These are phyloP conservation scores for Backusella morwellensis DNA, from an alignment of 192 early-diverging fungal genomes.

Conservation along the genomic window DNA sequence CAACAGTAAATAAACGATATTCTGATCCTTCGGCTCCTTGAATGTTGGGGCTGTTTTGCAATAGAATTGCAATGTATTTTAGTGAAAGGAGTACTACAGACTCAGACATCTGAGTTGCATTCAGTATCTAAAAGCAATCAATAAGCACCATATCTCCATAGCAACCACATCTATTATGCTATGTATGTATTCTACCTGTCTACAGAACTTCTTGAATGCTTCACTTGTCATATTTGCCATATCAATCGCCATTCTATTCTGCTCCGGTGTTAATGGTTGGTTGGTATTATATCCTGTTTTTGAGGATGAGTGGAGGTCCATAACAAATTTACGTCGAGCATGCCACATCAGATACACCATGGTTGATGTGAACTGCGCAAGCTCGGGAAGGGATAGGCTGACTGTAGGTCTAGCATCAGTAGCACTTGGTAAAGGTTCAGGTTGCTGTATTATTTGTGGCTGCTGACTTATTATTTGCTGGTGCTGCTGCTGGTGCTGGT, in stretches of 20 bases:
- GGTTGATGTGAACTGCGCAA: constrained; percentile 55
- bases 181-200: constrained; percentile 25
- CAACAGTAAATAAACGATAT: constrained; percentile 54
- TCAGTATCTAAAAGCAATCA: constrained; percentile 35
- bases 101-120: constrained; percentile 51
- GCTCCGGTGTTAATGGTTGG: neutral
- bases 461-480: neutral
- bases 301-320: constrained; percentile 25
- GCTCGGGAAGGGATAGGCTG: constrained; percentile 20
- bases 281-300: neutral
- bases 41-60: constrained; percentile 36
- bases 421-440: constrained; percentile 18
- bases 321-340: constrained; percentile 38
- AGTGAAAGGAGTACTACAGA: constrained; percentile 50
- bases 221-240: constrained; percentile 24
- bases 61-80: constrained; percentile 52
- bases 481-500: neutral
- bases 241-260: constrained; percentile 19
- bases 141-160: neutral
- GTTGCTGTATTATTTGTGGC: neutral
- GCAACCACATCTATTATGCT: neutral
- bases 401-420: constrained; percentile 14
- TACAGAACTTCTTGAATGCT: constrained; percentile 40
- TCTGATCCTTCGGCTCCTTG: constrained; percentile 56
- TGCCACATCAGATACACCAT: constrained; percentile 57